Percentiles rank a stretch among this genome's conserved stretches.
Evolutionary conservation across 176 grass and related monocot genomes (phyloP).

Genomic region (Poa annua): DNA sequence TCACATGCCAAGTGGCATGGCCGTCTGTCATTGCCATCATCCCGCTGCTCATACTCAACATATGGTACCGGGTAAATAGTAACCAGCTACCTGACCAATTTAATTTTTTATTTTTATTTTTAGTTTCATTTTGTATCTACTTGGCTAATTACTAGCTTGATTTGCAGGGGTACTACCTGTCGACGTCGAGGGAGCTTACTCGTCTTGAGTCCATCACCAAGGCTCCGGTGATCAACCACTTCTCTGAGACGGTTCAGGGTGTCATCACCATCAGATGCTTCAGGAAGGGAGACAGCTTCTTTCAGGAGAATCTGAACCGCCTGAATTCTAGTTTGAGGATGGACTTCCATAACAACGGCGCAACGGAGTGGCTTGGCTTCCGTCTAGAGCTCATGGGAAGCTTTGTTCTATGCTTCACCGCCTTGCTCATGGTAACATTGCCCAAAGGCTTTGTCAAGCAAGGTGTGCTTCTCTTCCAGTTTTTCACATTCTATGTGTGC

Average conservation of each 20-base stretch:
- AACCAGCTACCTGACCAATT: not conserved
- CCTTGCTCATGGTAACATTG: conserved; percentile 85
- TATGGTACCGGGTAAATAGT: conserved; percentile 83
- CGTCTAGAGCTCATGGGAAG: conserved; percentile 78
- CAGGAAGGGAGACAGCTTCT: conserved; percentile 70
- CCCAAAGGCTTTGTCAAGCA: conserved; percentile 63
- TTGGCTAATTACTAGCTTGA: not conserved
- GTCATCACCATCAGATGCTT: conserved; percentile 88
- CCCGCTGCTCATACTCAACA: conserved; percentile 70
- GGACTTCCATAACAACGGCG: conserved; percentile 95
- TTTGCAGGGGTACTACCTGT: conserved; percentile 66
- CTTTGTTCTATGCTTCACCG: conserved; percentile 75
- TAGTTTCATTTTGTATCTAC: not conserved
- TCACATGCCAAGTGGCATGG: conserved; percentile 90
- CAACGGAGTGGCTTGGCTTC: conserved; percentile 89
- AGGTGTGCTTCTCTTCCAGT: conserved; percentile 41
- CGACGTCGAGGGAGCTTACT: conserved; percentile 89
- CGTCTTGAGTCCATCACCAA: conserved; percentile 92
- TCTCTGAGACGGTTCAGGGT: conserved; percentile 93
- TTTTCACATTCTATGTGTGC: not conserved
- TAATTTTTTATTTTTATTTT: not conserved
- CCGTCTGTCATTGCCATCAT: conserved; percentile 66
- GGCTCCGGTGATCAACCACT: conserved; percentile 94
- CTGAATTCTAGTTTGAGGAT: conserved; percentile 84
- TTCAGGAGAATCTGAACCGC: conserved; percentile 65